A percentile compares a stretch with the other conserved stretches of the same genome.
These are phyloP conservation scores for Nigrospora osmanthi DNA, from an alignment of 2,329 filamentous ascomycete species.

Conservation along the genomic window DNA sequence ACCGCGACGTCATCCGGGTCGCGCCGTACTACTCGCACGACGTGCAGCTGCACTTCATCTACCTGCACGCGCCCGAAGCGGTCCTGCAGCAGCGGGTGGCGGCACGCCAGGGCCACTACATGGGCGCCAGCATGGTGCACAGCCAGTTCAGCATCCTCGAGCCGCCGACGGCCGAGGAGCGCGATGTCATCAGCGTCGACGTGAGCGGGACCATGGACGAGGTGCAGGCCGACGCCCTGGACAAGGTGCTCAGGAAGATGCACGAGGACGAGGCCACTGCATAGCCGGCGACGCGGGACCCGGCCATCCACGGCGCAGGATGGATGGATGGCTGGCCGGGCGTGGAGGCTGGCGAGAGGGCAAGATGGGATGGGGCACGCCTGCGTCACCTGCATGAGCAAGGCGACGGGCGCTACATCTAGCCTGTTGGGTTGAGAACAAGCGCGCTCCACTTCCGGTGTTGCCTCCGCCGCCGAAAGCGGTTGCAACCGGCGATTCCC, in stretches of 20 bases:
- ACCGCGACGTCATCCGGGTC: constrained; percentile 83
- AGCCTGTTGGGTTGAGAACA: no score
- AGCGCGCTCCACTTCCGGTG: no score
- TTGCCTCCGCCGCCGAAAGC: no score
- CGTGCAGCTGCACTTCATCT: constrained; percentile 86
- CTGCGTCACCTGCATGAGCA: no score
- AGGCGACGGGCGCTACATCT: no score
- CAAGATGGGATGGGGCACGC: no score
- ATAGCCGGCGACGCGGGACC: no score
- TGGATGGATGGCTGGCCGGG: no score
- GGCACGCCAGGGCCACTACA: constrained; percentile 76
- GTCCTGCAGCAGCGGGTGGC: constrained; percentile 69
- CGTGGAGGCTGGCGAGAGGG: no score
- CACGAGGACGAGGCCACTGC: constrained; percentile 21
- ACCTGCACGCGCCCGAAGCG: constrained; percentile 71
- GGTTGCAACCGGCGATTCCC: no score
- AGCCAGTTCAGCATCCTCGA: constrained; percentile 89
- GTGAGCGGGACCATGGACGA: constrained; percentile 50
- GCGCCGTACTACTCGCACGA: constrained; percentile 67
- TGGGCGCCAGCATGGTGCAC: constrained; percentile 92
- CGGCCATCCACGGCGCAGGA: no score
- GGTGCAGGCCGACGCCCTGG: constrained; percentile 53
- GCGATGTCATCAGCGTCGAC: constrained; percentile 65
- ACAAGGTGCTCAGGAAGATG: constrained; percentile 48
- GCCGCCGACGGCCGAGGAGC: constrained; percentile 62